phyloP scores from a whole-genome alignment of 441 rosid species.

The Gossypium trilobum region DNA sequence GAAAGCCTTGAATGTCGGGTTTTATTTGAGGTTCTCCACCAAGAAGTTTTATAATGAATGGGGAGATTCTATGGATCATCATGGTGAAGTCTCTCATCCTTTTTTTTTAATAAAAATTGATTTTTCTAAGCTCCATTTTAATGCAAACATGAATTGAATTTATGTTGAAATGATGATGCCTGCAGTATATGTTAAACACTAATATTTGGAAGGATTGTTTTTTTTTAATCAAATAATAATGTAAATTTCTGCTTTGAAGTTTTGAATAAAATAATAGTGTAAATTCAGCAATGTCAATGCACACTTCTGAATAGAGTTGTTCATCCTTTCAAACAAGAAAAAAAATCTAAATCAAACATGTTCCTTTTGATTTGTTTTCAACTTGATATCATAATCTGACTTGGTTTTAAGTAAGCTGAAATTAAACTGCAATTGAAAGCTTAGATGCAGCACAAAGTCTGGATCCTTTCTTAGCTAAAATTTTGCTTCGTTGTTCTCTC shows the following conservation, averaged over 20 bases:
- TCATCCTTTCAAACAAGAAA: background rate
- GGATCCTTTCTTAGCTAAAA: constrained; percentile 3
- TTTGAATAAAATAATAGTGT: background rate
- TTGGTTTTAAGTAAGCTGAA: background rate
- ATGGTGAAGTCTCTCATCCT: constrained; percentile 21
- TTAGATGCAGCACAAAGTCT: constrained; percentile 38
- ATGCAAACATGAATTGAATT: background rate
- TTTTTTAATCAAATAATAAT: too few species aligned
- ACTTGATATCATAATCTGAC: background rate
- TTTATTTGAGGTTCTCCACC: constrained; percentile 60
- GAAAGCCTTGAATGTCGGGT: constrained; percentile 61
- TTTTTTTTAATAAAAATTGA: background rate
- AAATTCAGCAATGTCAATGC: background rate
- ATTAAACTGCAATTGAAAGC: constrained; percentile 9
- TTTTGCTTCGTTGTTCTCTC: constrained; percentile 39
- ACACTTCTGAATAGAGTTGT: background rate
- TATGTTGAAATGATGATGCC: background rate
- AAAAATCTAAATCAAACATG: background rate
- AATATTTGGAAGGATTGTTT: too few species aligned
- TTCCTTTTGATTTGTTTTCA: background rate
- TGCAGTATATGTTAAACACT: too few species aligned
- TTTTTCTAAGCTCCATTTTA: background rate
- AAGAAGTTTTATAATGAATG: constrained; percentile 32
- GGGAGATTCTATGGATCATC: constrained; percentile 11
- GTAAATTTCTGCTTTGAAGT: too few species aligned